These are phyloP conservation scores for Botryotinia narcissicola DNA, from an alignment of 2,329 filamentous ascomycete genomes.

Conservation along the genomic window DNA sequence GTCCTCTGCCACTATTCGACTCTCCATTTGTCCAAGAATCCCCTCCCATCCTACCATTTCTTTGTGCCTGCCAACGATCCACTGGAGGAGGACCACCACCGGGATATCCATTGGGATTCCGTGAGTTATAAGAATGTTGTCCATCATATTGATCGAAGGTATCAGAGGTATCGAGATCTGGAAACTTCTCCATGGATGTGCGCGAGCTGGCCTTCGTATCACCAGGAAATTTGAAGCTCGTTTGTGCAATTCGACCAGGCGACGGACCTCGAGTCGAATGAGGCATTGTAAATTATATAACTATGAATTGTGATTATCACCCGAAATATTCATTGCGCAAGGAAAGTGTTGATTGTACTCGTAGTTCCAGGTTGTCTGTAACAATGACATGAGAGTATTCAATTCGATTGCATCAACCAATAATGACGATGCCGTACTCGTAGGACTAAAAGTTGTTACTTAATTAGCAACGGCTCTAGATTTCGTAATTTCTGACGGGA, in stretches of 20 bases:
- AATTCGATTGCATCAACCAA: background rate
- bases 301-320: slow-evolving; percentile 1
- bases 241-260: slow-evolving; percentile 35
- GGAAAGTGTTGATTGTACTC: slow-evolving; percentile 17
- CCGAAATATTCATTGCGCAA: slow-evolving; percentile 11
- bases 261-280: slow-evolving; percentile 44
- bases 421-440: slow-evolving; percentile 3
- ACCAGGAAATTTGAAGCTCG: slow-evolving; percentile 34
- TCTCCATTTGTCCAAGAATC: slow-evolving; percentile 30
- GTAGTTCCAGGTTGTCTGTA: slow-evolving; percentile 23
- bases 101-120: slow-evolving; percentile 32
- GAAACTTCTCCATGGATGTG: slow-evolving; percentile 55
- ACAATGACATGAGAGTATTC: slow-evolving; percentile 21
- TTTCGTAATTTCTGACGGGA: slow-evolving; percentile 14
- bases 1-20: slow-evolving; percentile 40
- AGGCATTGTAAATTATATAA: slow-evolving; percentile 38
- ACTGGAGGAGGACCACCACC: slow-evolving; percentile 37
- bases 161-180: slow-evolving; percentile 48
- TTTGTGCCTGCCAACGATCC: slow-evolving; percentile 62
- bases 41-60: slow-evolving; percentile 43
- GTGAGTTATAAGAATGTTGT: slow-evolving; percentile 24
- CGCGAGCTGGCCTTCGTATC: slow-evolving; percentile 32
- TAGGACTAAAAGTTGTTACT: slow-evolving; percentile 3
- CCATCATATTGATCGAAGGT: slow-evolving; percentile 22
- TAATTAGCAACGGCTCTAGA: slow-evolving; percentile 3